Percentiles rank a stretch among this genome's conserved stretches.
These are phyloP conservation scores for Cornus suecica DNA, from an alignment of 148 eudicot genomes.

Conservation along the genomic window DNA sequence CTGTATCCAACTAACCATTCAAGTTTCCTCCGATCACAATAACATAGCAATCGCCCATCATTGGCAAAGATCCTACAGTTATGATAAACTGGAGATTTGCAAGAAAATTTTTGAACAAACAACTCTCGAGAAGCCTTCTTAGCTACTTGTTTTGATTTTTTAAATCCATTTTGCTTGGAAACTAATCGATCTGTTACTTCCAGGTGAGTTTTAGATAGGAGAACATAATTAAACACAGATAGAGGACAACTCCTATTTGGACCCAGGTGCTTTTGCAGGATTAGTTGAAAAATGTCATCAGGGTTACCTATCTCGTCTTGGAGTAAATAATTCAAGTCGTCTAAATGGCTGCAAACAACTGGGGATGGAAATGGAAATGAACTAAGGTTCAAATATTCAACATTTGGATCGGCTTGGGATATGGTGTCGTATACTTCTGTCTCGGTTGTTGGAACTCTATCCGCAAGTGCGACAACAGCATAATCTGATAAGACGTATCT, in stretches of 20 bases:
- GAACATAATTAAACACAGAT: slow-evolving; percentile 65
- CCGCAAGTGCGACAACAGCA: slow-evolving; percentile 71
- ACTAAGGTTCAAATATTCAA: slow-evolving; percentile 31
- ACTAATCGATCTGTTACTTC: slow-evolving; percentile 37
- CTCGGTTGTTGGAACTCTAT: slow-evolving; percentile 48
- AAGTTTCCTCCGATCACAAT: slow-evolving; percentile 91
- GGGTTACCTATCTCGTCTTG: slow-evolving; percentile 32
- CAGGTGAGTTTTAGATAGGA: slow-evolving; percentile 50
- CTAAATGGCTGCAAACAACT: slow-evolving; percentile 71
- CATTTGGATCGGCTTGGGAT: slow-evolving; percentile 50
- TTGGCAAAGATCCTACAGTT: slow-evolving; percentile 95
- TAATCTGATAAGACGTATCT: slow-evolving; percentile 81
- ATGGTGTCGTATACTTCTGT: slow-evolving; percentile 48
- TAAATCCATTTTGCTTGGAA: slow-evolving; percentile 44
- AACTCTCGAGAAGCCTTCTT: slow-evolving; percentile 73
- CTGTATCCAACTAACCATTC: slow-evolving; percentile 66
- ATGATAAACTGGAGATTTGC: slow-evolving; percentile 97
- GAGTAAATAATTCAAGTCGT: slow-evolving; percentile 52
- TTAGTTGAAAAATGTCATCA: slow-evolving; percentile 42
- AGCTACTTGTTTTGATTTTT: slow-evolving; percentile 45
- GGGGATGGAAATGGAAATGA: slow-evolving; percentile 59
- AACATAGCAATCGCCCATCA: slow-evolving; percentile 89
- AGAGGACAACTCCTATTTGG: slow-evolving; percentile 74
- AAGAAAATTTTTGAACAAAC: slow-evolving; percentile 92
- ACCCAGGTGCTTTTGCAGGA: slow-evolving; percentile 68